These are phyloP conservation scores for Magnaporthiopsis incrustans DNA, from an alignment of 2,329 filamentous ascomycete genomes.

Conservation along the genomic window DNA sequence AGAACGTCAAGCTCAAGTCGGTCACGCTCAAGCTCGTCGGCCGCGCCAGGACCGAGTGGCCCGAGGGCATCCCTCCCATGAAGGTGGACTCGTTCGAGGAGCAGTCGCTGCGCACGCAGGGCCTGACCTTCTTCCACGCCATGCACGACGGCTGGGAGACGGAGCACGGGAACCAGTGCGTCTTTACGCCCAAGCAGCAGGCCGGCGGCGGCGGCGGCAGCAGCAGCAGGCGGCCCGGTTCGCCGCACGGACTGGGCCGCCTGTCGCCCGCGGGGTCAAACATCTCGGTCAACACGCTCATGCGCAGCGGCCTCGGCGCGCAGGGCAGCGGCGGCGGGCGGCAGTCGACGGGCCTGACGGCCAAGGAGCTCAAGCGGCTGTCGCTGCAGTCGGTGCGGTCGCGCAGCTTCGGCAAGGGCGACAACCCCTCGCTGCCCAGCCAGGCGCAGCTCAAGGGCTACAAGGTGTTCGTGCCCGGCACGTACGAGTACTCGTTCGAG, in stretches of 20 bases:
- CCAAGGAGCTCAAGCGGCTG: conserved; percentile 55
- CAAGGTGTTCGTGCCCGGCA: conserved; percentile 72
- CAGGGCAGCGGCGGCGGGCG: conserved; percentile 12
- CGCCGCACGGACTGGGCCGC: conserved; percentile 12
- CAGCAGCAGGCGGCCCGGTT: conserved; percentile 18
- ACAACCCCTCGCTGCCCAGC: conserved; percentile 54
- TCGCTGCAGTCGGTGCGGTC: conserved; percentile 76
- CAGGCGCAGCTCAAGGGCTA: conserved; percentile 60
- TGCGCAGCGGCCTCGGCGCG: conserved; percentile 13
- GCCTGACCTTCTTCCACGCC: conserved; percentile 86
- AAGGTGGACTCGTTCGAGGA: conserved; percentile 80
- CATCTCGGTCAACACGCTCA: conserved; percentile 22
- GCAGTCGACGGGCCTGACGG: conserved; percentile 23
- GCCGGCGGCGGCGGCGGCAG: conserved; percentile 18
- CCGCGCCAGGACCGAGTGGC: conserved; percentile 86
- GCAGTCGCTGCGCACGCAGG: conserved; percentile 80
- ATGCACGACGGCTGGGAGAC: conserved; percentile 52
- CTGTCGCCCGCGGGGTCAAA: conserved; percentile 14
- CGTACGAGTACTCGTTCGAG: conserved; percentile 67
- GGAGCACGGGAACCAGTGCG: conserved; percentile 57
- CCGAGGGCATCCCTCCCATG: conserved; percentile 84
- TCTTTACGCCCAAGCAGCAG: conserved; percentile 35
- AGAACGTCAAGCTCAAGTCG: conserved; percentile 87
- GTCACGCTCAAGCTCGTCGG: conserved; percentile 82
- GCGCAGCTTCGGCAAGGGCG: conserved; percentile 76